Conservation (phyloP, 805 yeast genomes). For the Candida insectalens region DNA sequence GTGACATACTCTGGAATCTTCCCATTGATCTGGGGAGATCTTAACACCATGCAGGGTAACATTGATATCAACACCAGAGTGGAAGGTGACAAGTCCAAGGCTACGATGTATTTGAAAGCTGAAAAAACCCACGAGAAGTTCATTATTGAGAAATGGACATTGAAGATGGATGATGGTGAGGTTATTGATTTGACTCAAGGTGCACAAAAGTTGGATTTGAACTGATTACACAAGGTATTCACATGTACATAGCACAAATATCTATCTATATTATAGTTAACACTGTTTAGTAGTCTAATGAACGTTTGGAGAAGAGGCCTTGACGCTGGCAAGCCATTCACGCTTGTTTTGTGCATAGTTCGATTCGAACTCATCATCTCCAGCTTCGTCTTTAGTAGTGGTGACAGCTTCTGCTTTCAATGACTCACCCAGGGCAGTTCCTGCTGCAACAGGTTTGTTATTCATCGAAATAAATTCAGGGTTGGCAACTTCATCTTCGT, state of each 20-base stretch:
- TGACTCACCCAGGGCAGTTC: too few species aligned
- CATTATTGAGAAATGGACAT: constrained; percentile 52
- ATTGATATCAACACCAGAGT: constrained; percentile 68
- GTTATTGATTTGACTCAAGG: constrained; percentile 33
- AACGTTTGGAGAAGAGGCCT: too few species aligned
- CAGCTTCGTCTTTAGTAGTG: background rate
- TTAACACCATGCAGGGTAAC: constrained; percentile 75
- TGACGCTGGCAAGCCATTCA: constrained; percentile 29
- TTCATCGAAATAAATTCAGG: too few species aligned
- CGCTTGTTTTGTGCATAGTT: constrained; percentile 34
- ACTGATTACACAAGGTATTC: too few species aligned
- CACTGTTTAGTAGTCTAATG: too few species aligned
- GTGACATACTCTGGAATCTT: constrained; percentile 62
- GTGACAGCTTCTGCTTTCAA: too few species aligned
- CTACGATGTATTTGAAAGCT: constrained; percentile 61
- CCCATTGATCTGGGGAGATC: constrained; percentile 86
- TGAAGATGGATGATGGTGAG: constrained; percentile 35
- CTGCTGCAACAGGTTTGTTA: too few species aligned
- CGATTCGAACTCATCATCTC: constrained; percentile 25
- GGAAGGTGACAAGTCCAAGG: constrained; percentile 49
- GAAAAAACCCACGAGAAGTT: constrained; percentile 45
- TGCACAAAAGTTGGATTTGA: too few species aligned
- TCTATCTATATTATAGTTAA: too few species aligned
- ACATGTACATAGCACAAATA: too few species aligned
- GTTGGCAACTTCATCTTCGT: background rate